These are phyloP conservation scores for Spergularia azorica DNA, from an alignment of 179 eudicot genomes.

Conservation along the genomic window DNA sequence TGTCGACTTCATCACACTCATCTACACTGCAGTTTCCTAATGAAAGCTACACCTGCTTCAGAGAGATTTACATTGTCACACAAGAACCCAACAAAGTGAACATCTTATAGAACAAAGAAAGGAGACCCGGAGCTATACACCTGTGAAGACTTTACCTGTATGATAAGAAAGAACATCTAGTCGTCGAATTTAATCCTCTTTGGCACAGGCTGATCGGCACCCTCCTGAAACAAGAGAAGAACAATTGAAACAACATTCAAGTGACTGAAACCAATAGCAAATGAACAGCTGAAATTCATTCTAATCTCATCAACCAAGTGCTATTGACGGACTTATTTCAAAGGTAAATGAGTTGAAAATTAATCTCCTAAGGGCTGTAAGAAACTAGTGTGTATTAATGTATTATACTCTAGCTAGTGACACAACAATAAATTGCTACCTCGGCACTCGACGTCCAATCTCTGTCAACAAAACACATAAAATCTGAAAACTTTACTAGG, in stretches of 20 bases:
- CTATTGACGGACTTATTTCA: too few relatives aligned
- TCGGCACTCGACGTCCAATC: too few relatives aligned
- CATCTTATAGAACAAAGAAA: not conserved
- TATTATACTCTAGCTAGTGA: too few relatives aligned
- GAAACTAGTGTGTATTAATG: too few relatives aligned
- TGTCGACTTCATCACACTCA: not conserved
- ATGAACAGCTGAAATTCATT: not conserved
- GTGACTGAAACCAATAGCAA: not conserved
- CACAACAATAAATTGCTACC: too few relatives aligned
- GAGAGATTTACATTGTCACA: not conserved
- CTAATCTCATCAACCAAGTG: not conserved
- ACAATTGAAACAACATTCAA: not conserved
- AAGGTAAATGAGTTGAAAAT: too few relatives aligned
- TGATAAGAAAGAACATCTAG: conserved; percentile 11
- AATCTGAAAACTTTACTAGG: too few relatives aligned
- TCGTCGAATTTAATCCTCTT: conserved; percentile 67
- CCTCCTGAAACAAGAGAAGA: conserved; percentile 45
- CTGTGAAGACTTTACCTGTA: not conserved
- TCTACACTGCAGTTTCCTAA: not conserved
- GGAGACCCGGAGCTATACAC: not conserved
- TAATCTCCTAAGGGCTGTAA: too few relatives aligned
- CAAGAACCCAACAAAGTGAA: not conserved
- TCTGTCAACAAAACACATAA: too few relatives aligned
- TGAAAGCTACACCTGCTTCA: not conserved
- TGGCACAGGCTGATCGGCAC: conserved; percentile 48